Conservation (phyloP, 2,329 filamentous ascomycete genomes). For the Stachybotrys elegans region DNA sequence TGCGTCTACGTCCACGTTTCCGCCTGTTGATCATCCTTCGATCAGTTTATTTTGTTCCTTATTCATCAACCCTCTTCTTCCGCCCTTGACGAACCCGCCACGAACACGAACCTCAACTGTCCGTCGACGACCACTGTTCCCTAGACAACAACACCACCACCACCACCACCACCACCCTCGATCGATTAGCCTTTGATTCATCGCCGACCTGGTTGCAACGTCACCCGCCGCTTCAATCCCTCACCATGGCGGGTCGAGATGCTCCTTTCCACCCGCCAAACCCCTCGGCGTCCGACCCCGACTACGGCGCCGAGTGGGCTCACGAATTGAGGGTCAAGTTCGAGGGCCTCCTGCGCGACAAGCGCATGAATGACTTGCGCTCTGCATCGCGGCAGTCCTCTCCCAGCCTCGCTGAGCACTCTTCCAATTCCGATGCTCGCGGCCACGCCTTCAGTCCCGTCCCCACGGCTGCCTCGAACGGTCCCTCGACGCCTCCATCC, state of each 20-base stretch:
- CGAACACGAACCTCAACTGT: slow-evolving; percentile 2
- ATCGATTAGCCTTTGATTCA: not conserved
- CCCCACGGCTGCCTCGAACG: slow-evolving; percentile 43
- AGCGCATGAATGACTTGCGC: slow-evolving; percentile 75
- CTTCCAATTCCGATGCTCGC: slow-evolving; percentile 44
- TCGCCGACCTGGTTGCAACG: not conserved
- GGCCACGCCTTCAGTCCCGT: slow-evolving; percentile 31
- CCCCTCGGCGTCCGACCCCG: slow-evolving; percentile 23
- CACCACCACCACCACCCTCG: not conserved
- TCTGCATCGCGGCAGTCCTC: slow-evolving; percentile 51
- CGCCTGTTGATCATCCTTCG: too few relatives aligned
- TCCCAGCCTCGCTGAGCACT: slow-evolving; percentile 45
- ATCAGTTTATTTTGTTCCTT: too few relatives aligned
- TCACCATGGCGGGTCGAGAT: slow-evolving; percentile 33
- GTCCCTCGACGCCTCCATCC: slow-evolving; percentile 37
- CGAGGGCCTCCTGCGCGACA: slow-evolving; percentile 79
- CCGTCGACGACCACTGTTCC: too few relatives aligned
- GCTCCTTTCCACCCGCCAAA: slow-evolving; percentile 22
- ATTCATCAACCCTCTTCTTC: too few relatives aligned
- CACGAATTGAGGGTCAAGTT: slow-evolving; percentile 77
- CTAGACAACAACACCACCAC: not conserved
- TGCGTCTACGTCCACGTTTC: too few relatives aligned
- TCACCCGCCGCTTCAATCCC: slow-evolving; percentile 3
- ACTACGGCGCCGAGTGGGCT: slow-evolving; percentile 69
- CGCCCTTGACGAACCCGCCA: too few relatives aligned